These are phyloP conservation scores for Cryptococcus neoformans DNA, from an alignment of 1,284 basidiomycete genomes.

Conservation along the genomic window DNA sequence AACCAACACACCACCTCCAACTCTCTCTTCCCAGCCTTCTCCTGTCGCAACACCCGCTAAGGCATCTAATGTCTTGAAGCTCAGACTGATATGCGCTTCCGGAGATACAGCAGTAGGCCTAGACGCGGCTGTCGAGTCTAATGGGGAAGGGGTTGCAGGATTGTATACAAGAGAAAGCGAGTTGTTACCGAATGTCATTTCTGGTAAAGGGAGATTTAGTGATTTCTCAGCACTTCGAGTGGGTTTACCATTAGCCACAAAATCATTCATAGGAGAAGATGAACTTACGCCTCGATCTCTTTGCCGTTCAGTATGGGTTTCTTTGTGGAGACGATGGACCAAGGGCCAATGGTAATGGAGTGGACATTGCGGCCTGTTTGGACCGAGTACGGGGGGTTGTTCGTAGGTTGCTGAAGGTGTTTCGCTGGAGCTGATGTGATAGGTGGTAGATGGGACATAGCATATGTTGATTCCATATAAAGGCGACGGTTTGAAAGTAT, in stretches of 20 bases:
- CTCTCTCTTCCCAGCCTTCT: slow-evolving; percentile 60
- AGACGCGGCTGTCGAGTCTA: slow-evolving; percentile 12
- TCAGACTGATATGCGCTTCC: slow-evolving; percentile 62
- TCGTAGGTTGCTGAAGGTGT: too few relatives aligned
- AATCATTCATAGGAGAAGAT: neutral
- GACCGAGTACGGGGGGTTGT: slow-evolving; percentile 3
- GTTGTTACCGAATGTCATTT: slow-evolving; percentile 97
- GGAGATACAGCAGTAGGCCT: slow-evolving; percentile 46
- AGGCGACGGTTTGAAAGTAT: too few relatives aligned
- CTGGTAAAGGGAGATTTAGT: slow-evolving; percentile 81
- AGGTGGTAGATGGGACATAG: too few relatives aligned
- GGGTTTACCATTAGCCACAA: neutral
- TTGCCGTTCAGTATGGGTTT: slow-evolving; percentile 51
- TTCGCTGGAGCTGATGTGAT: too few relatives aligned
- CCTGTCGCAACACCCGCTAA: slow-evolving; percentile 73
- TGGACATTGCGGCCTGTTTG: slow-evolving; percentile 12
- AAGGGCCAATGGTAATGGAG: slow-evolving; percentile 44
- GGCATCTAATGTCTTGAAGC: slow-evolving; percentile 68
- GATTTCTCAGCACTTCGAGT: slow-evolving; percentile 61
- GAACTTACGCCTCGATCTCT: slow-evolving; percentile 52
- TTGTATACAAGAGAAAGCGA: slow-evolving; percentile 58
- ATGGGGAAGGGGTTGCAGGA: slow-evolving; percentile 6
- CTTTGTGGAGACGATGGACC: slow-evolving; percentile 48
- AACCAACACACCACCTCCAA: slow-evolving; percentile 88
- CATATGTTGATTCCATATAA: too few relatives aligned